Base-by-base conservation (phyloP, 306 rosid species). In the Medicago lupulina region DNA sequence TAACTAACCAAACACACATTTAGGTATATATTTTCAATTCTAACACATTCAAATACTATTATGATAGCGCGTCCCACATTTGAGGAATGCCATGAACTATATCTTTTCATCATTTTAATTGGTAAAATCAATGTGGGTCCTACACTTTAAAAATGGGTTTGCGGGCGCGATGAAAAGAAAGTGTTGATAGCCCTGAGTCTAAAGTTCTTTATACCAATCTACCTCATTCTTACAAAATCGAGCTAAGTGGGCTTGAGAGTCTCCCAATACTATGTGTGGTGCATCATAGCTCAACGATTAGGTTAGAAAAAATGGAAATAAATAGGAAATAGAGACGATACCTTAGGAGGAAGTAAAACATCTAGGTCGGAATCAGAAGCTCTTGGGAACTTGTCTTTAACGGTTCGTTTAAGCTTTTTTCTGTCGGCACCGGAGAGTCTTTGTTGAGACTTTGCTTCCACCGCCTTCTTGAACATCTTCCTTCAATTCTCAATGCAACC, bases 401-500 rank as follows among this genome's bases (percentile, higher is more conserved):
- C 17, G 73, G 76, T 86, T 74, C 98, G 86, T 70, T 75, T 87
- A 0, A 94, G 90, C 87, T 91, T 94, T 83, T 94, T 94, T 36
- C 82, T 78, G 74, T 94, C 98, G 9, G 97, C 97, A 68, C 98
- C 98, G 0, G 98, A 94, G n/a, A 91, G 61, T 40, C 98, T 85
- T 81, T 94, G 98, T 78, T 91, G 98, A 16, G 91, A 85, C 85
- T 83, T 90, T 7, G 92, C 85, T 71, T 94, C 97, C 61, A 86
- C 87, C 69, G 88, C 90, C 95, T 94, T 94, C 96, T 94, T 94
- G 85, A 94, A 92, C 98, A 94, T 89, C 25, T 10, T 89, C 25
- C 25, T 10, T 87, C 74, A 13, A 3, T 49, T 69, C 4, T 43
- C 11, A n/a, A 11, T 57, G 21, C 2, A 31, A 5, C 28, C 28